Percentiles rank a stretch among this genome's conserved stretches.
These are phyloP conservation scores for Colletotrichum sp. DNA, from an alignment of 2,329 filamentous ascomycete species.

Conservation along the genomic window DNA sequence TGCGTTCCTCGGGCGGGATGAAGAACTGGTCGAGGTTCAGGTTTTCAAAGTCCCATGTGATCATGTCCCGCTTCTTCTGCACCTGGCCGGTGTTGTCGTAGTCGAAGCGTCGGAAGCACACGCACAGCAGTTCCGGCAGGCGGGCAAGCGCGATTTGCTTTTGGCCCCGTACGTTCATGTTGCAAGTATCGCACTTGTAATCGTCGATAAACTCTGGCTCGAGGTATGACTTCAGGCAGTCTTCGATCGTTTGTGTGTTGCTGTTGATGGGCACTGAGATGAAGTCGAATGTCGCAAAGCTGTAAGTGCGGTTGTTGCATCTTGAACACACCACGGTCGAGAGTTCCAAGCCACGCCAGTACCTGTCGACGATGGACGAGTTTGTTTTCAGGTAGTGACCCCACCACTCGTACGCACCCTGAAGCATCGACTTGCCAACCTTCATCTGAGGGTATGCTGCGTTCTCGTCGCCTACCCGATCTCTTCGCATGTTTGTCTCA, in stretches of 20 bases:
- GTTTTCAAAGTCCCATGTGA: constrained; percentile 78
- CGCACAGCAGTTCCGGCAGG: constrained; percentile 78
- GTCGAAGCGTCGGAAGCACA: constrained; percentile 72
- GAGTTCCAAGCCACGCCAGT: constrained; percentile 80
- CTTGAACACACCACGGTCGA: constrained; percentile 72
- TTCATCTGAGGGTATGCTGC: constrained; percentile 33
- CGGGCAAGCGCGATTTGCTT: constrained; percentile 78
- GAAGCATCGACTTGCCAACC: constrained; percentile 35
- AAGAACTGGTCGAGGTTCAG: constrained; percentile 60
- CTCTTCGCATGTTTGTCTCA: constrained; percentile 74
- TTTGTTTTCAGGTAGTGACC: constrained; percentile 71
- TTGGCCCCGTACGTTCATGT: constrained; percentile 67
- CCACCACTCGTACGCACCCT: constrained; percentile 80
- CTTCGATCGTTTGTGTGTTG: constrained; percentile 47
- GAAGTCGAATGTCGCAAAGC: constrained; percentile 57
- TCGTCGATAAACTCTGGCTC: constrained; percentile 70
- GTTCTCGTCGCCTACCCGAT: constrained; percentile 22
- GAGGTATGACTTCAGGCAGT: constrained; percentile 74
- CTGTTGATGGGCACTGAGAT: constrained; percentile 49
- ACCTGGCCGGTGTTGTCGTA: constrained; percentile 33
- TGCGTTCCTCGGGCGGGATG: constrained; percentile 40
- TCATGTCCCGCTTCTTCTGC: constrained; percentile 69
- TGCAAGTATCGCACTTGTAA: constrained; percentile 79
- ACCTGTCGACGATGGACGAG: constrained; percentile 76
- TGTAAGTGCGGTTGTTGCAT: constrained; percentile 55